Evolutionary conservation across 2,329 filamentous ascomycete species (phyloP).

Genomic region (Fusarium miscanthi): DNA sequence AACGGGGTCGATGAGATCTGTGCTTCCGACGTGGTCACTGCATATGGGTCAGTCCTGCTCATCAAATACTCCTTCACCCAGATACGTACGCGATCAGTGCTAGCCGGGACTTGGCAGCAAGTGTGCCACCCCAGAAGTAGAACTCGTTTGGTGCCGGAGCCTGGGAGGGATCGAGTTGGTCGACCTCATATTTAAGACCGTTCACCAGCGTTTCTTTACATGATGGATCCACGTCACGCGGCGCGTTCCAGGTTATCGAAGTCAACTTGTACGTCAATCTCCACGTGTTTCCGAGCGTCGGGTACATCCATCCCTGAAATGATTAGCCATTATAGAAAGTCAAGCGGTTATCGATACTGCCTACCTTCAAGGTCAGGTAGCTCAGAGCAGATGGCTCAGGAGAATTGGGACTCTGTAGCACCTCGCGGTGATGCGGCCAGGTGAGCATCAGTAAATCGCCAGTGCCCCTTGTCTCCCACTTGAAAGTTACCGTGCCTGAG

Average conservation of each 20-base stretch:
- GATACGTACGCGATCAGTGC: not conserved
- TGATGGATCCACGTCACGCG: not conserved
- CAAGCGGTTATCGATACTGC: no score
- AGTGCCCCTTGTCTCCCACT: not conserved
- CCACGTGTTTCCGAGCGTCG: not conserved
- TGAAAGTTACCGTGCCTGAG: not conserved
- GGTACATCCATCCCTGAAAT: not conserved
- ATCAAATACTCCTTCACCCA: no score
- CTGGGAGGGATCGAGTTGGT: not conserved
- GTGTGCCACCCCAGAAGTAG: not conserved
- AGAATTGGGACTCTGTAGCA: not conserved
- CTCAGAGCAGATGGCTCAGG: not conserved
- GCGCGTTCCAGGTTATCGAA: not conserved
- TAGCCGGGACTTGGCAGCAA: not conserved
- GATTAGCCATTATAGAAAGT: accelerated
- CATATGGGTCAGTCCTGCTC: not conserved
- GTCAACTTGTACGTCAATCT: not conserved
- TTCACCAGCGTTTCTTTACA: not conserved
- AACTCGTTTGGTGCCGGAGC: not conserved
- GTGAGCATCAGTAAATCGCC: not conserved
- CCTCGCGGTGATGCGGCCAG: not conserved
- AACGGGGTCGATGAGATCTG: not conserved
- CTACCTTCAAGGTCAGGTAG: not conserved
- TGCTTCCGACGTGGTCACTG: not conserved
- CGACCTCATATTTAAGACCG: not conserved